Evolutionary conservation across 2,329 filamentous ascomycete species (phyloP).

Genomic region (Lasiodiplodia citricola): DNA sequence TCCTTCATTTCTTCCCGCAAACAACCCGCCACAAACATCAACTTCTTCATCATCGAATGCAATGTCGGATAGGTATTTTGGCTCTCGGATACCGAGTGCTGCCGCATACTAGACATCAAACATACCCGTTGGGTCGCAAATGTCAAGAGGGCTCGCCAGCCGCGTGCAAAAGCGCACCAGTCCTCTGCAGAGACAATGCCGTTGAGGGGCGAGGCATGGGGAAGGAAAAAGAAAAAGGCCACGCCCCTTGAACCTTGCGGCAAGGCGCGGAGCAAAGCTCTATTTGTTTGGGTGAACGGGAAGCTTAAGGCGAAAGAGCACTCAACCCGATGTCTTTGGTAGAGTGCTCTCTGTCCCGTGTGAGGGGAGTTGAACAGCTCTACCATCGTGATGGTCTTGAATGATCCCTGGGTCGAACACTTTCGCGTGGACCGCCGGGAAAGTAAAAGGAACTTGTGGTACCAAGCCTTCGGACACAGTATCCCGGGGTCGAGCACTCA

Average conservation of each 20-base stretch:
- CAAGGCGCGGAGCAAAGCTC: slow-evolving; percentile 18
- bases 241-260: neutral
- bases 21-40: neutral
- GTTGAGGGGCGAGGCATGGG: neutral
- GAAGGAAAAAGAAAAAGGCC: neutral
- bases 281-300: neutral
- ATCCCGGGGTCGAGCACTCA: slow-evolving; percentile 8
- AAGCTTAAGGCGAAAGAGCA: neutral
- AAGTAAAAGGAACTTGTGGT: neutral
- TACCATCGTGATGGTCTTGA: neutral
- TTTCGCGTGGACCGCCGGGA: slow-evolving; percentile 9
- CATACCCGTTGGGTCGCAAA: neutral
- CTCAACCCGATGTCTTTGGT: neutral
- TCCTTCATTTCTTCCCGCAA: neutral
- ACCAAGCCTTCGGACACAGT: neutral
- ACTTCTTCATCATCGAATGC: neutral
- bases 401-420: slow-evolving; percentile 12
- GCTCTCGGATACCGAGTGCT: neutral
- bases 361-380: neutral
- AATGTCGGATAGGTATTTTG: neutral
- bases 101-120: neutral
- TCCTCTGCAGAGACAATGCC: neutral
- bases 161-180: neutral
- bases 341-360: neutral
- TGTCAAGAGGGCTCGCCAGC: neutral